phyloP scores from a whole-genome alignment of 2,329 filamentous ascomycete genomes.

The Colletotrichum sublineola region DNA sequence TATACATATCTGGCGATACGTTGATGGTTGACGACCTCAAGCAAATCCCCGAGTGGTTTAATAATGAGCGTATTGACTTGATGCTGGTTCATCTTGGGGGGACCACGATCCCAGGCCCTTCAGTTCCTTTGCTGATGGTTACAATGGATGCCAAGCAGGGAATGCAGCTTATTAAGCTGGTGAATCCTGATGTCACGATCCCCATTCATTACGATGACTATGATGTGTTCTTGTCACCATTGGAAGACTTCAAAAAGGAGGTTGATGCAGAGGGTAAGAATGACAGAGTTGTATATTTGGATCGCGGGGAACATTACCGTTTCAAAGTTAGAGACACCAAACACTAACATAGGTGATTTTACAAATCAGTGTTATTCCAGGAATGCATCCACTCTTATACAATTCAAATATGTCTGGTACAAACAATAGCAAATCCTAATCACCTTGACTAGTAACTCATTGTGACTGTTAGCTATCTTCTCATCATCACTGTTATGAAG shows the following conservation, averaged over 20 bases:
- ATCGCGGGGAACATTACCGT: slow-evolving; percentile 67
- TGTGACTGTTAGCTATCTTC: neutral
- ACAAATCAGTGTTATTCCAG: too few relatives aligned
- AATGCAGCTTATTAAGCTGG: slow-evolving; percentile 69
- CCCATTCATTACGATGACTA: slow-evolving; percentile 77
- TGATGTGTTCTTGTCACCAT: slow-evolving; percentile 61
- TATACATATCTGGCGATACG: slow-evolving; percentile 78
- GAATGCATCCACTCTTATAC: too few relatives aligned
- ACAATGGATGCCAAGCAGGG: slow-evolving; percentile 77
- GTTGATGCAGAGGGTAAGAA: slow-evolving; percentile 64
- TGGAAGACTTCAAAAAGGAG: slow-evolving; percentile 63
- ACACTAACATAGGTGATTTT: neutral
- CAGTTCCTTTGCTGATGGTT: slow-evolving; percentile 73
- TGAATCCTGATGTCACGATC: slow-evolving; percentile 72
- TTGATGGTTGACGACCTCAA: slow-evolving; percentile 72
- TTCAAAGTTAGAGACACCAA: slow-evolving; percentile 58
- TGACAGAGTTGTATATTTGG: slow-evolving; percentile 71
- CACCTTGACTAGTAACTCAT: neutral
- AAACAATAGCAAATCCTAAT: neutral
- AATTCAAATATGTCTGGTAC: neutral
- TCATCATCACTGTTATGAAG: neutral
- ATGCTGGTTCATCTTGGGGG: slow-evolving; percentile 77
- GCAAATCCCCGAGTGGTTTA: slow-evolving; percentile 69
- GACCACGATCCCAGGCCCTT: slow-evolving; percentile 73
- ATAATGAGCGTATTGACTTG: slow-evolving; percentile 68